phyloP scores from a whole-genome alignment of 1,284 basidiomycete genomes.

The Malassezia psittaci region DNA sequence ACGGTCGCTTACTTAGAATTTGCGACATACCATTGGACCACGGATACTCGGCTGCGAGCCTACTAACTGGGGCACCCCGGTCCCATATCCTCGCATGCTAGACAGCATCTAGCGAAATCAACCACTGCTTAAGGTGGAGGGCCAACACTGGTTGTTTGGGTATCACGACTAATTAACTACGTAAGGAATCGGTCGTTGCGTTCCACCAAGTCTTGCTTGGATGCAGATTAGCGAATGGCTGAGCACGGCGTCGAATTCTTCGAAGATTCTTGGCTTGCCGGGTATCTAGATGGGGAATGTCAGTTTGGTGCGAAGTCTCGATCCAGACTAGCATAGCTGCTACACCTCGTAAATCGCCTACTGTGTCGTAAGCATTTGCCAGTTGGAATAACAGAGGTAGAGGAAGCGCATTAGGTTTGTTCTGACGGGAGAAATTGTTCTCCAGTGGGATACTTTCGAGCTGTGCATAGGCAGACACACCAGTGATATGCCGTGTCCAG shows the following conservation, averaged over 20 bases:
- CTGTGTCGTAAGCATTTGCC: constrained; percentile 4
- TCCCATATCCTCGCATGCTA: neutral
- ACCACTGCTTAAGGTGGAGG: neutral
- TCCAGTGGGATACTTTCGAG: neutral
- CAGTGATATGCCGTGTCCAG: neutral
- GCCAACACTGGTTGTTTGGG: neutral
- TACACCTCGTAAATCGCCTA: constrained; percentile 2
- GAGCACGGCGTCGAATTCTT: neutral
- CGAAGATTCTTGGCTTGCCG: neutral
- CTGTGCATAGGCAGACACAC: neutral
- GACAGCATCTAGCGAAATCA: neutral
- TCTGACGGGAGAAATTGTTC: neutral
- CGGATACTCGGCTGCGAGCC: neutral
- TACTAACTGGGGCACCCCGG: constrained; percentile 8
- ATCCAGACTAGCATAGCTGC: constrained; percentile 9
- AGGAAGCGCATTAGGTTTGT: neutral
- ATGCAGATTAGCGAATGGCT: neutral
- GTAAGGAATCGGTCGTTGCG: neutral
- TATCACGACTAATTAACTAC: neutral
- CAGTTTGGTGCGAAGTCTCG: neutral
- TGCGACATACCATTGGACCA: constrained; percentile 9
- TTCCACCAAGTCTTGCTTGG: constrained; percentile 11
- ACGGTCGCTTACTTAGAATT: constrained; percentile 11
- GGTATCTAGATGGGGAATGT: neutral
- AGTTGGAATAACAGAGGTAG: constrained; percentile 1